Conservation (phyloP, 805 yeast genomes). For the Scheffersomyces ergatensis region DNA sequence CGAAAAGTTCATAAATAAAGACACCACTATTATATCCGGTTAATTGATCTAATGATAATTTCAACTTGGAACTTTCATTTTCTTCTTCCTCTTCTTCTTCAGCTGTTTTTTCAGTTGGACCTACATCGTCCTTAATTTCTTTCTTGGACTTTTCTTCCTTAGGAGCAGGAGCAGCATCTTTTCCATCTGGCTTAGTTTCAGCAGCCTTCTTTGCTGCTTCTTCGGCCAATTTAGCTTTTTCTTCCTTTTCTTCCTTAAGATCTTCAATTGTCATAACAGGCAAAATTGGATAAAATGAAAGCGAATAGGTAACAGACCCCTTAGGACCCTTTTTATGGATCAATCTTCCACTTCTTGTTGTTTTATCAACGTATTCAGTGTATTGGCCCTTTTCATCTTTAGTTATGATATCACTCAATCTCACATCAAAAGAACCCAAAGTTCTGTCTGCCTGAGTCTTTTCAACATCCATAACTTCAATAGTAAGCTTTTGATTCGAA, state of each 20-base stretch:
- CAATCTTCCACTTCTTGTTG: slow-evolving; percentile 58
- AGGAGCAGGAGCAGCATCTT: slow-evolving; percentile 4
- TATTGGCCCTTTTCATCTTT: slow-evolving; percentile 64
- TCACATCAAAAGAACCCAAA: slow-evolving; percentile 76
- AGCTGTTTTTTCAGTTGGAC: slow-evolving; percentile 27
- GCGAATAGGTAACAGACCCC: slow-evolving; percentile 71
- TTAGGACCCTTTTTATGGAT: slow-evolving; percentile 77
- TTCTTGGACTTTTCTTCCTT: slow-evolving; percentile 16
- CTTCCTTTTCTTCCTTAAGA: slow-evolving; percentile 52
- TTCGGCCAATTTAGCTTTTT: slow-evolving; percentile 32
- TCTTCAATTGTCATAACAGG: slow-evolving; percentile 81
- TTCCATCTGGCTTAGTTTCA: slow-evolving; percentile 22
- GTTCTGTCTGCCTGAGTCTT: slow-evolving; percentile 77
- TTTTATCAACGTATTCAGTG: slow-evolving; percentile 54
- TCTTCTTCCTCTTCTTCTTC: slow-evolving; percentile 37
- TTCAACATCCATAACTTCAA: slow-evolving; percentile 94
- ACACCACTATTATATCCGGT: slow-evolving; percentile 69
- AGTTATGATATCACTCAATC: slow-evolving; percentile 63
- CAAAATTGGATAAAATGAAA: slow-evolving; percentile 80
- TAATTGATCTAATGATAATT: slow-evolving; percentile 58
- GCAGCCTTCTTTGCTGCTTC: slow-evolving; percentile 27
- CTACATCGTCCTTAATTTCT: background rate
- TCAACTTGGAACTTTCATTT: slow-evolving; percentile 29
- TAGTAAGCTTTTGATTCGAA: slow-evolving; percentile 73
- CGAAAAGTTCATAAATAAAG: slow-evolving; percentile 62